Percentiles rank a stretch among this genome's conserved stretches.
Evolutionary conservation across 257 asterid genomes (phyloP).

Genomic region (Solanum bulbocastanum): DNA sequence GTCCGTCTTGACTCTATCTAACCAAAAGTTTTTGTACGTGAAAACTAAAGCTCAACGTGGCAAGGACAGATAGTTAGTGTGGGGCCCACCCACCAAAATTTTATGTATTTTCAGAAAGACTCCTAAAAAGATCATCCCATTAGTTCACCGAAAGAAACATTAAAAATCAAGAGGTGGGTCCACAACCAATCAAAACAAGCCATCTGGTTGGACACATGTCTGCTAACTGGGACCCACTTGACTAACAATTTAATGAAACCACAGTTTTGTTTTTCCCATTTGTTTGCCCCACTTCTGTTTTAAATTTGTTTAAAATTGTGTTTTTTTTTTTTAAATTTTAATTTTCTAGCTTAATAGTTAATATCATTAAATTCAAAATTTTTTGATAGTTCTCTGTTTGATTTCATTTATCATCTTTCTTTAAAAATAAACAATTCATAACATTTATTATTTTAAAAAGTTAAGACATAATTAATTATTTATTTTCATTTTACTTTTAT

Average conservation of each 20-base stretch:
- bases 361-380: no score
- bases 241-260: constrained; percentile 4
- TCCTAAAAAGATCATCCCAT: constrained; percentile 2
- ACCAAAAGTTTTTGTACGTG: neutral
- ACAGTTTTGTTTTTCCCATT: constrained; percentile 2
- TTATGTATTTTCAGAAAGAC: neutral
- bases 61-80: constrained; percentile 1
- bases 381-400: no score
- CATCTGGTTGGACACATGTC: constrained; percentile 40
- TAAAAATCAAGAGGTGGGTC: neutral
- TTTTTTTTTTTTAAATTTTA: no score
- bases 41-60: constrained; percentile 24
- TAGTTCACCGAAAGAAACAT: constrained; percentile 39
- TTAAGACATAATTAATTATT: neutral
- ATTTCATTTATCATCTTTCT: no score
- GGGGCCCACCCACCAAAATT: constrained; percentile 12
- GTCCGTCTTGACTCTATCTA: neutral
- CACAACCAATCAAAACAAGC: constrained; percentile 9
- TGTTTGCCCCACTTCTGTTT: neutral
- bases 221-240: constrained; percentile 17
- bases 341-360: no score
- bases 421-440: no score
- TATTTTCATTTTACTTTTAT: neutral
- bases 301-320: neutral
- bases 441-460: neutral